Conservation (phyloP, 495 filamentous ascomycete species). For the Podospora pseudoanserina region DNA sequence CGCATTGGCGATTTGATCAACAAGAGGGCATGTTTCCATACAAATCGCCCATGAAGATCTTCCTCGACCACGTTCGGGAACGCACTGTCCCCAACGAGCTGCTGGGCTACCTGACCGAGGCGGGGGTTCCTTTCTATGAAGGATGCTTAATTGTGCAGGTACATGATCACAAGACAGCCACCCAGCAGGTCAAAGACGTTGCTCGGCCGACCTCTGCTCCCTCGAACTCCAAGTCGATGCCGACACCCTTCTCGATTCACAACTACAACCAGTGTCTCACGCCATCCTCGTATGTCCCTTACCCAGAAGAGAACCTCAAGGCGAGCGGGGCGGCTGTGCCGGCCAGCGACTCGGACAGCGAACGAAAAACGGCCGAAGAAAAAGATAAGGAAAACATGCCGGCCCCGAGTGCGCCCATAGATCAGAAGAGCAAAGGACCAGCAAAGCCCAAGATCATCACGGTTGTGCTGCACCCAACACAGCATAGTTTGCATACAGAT, state of each 20-base stretch:
- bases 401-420: slow-evolving; percentile 41
- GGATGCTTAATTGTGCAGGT: slow-evolving; percentile 92
- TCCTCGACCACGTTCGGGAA: slow-evolving; percentile 64
- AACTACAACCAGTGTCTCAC: slow-evolving; percentile 85
- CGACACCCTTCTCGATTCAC: slow-evolving; percentile 76
- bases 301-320: slow-evolving; percentile 56
- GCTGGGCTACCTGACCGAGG: slow-evolving; percentile 55
- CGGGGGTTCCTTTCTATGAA: slow-evolving; percentile 83
- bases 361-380: slow-evolving; percentile 31
- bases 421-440: slow-evolving; percentile 48
- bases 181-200: slow-evolving; percentile 52
- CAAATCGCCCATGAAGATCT: slow-evolving; percentile 81
- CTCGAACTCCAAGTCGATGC: slow-evolving; percentile 50
- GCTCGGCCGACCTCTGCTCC: slow-evolving; percentile 44
- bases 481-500: slow-evolving; percentile 67
- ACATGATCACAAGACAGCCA: slow-evolving; percentile 72
- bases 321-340: slow-evolving; percentile 27
- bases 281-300: slow-evolving; percentile 81
- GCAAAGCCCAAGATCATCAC: slow-evolving; percentile 66
- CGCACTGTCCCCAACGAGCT: slow-evolving; percentile 54
- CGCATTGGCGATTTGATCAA: slow-evolving; percentile 87
- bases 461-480: slow-evolving; percentile 81
- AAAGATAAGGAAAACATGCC: slow-evolving; percentile 51
- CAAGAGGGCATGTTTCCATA: slow-evolving; percentile 91
- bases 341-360: slow-evolving; percentile 22